Evolutionary conservation across 2,329 filamentous ascomycete genomes (phyloP), one percentile per base, ranked within the genome.

Genomic region (Ophiocordyceps australis): DNA sequence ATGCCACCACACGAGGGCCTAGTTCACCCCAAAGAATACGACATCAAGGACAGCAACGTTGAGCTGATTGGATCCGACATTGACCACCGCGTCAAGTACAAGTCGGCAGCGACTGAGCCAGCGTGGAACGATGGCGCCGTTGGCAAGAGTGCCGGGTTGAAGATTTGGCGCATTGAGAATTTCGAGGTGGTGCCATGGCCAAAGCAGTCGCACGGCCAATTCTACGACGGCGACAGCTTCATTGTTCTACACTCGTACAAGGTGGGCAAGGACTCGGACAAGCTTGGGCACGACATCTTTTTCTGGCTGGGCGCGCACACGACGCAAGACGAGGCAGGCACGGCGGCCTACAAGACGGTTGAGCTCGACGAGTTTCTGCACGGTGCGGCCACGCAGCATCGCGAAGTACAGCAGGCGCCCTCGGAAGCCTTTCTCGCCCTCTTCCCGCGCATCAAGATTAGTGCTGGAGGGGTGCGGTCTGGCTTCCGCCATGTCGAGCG

Each of bases 241-340:
- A 72, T 77, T 30, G 50, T 77, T 4, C 53, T 78, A 24, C 53
- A 69, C 41, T 68, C 70, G 5, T 64, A 63, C 44, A 60, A 62
- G 36, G 40, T 67, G 17, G 57, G 52, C 22, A 47, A n/a, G 3
- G 28, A 45, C 4, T 32, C 37, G 17, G 42, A 60, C 30, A 57
- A 53, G 36, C 50, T 74, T 5, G 52, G 49, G 22, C 71, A 77
- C 37, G 70, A 76, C 25, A 62, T 77, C 38, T 77, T 72, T 55
- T 77, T 77, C 51, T 78, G 71, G 72, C 57, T 77, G 1, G 73
- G 73, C 5, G 54, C 47, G 26, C 63, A 74, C 39, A 77, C 71
- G 1, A 62, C 65, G 3, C 69, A 75, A 48, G 73, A 77, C 34
- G 73, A 78, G 48, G 70, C 71, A 3, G 73, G 72, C 11, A 69